phyloP scores from a whole-genome alignment of 805 yeast genomes.

The Kuraishia floccosa region DNA sequence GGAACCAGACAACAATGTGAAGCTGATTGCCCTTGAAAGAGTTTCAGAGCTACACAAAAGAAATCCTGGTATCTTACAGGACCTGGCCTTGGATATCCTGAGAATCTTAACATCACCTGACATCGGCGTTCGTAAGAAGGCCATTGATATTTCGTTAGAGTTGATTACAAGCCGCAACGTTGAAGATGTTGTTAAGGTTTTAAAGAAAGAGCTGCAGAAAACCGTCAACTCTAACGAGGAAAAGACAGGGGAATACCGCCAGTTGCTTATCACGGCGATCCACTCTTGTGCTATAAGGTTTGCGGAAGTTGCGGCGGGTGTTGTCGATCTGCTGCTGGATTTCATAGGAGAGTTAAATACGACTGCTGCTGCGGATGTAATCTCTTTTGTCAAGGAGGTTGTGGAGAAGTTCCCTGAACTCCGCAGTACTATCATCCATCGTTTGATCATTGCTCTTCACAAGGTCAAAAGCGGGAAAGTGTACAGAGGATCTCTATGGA shows the following conservation, averaged over 20 bases:
- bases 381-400: constrained; percentile 88
- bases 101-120: constrained; percentile 84
- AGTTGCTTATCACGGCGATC: constrained; percentile 75
- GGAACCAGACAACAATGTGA: constrained; percentile 93
- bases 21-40: constrained; percentile 83
- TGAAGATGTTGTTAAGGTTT: constrained; percentile 83
- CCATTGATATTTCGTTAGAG: constrained; percentile 72
- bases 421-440: constrained; percentile 50
- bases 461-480: constrained; percentile 80
- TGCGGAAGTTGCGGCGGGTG: constrained; percentile 84
- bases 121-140: constrained; percentile 81
- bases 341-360: constrained; percentile 79
- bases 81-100: constrained; percentile 74
- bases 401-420: constrained; percentile 83
- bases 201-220: constrained; percentile 81
- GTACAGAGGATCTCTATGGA: constrained; percentile 90
- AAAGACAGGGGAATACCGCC: constrained; percentile 77
- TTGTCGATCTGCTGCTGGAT: constrained; percentile 79
- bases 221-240: constrained; percentile 68
- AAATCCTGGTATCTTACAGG: constrained; percentile 78
- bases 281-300: constrained; percentile 83
- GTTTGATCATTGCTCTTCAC: constrained; percentile 52
- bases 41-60: constrained; percentile 62
- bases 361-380: constrained; percentile 78
- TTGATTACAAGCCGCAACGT: constrained; percentile 82